These are phyloP conservation scores for Hygrophoropsis aurantiaca DNA, from an alignment of 768 basidiomycete species.

Conservation along the genomic window DNA sequence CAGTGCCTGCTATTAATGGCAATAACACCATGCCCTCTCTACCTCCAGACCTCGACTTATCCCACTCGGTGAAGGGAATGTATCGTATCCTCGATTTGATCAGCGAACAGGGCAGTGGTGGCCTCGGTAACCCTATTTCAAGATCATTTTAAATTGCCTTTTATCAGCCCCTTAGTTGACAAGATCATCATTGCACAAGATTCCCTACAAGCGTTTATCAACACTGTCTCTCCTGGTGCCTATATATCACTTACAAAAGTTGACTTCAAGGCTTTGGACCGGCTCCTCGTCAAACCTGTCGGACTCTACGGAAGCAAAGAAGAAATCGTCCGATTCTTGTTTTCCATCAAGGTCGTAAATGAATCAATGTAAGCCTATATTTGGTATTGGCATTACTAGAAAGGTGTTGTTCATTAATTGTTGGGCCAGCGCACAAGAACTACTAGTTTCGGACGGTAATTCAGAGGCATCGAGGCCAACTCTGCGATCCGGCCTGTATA, in stretches of 20 bases:
- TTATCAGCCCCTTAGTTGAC: constrained; percentile 40
- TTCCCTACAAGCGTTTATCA: constrained; percentile 48
- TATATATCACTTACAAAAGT: constrained; percentile 55
- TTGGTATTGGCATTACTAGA: not conserved
- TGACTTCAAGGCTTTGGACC: constrained; percentile 54
- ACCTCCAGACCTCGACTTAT: constrained; percentile 18
- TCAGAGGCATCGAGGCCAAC: constrained; percentile 10
- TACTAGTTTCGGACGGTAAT: constrained; percentile 2
- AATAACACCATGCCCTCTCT: not conserved
- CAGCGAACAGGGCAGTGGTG: constrained; percentile 48
- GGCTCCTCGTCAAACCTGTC: constrained; percentile 43
- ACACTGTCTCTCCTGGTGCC: constrained; percentile 48
- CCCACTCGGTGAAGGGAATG: constrained; percentile 41
- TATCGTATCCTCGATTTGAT: constrained; percentile 56
- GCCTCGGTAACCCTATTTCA: constrained; percentile 40
- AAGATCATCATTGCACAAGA: constrained; percentile 62
- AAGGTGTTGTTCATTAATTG: constrained; percentile 2
- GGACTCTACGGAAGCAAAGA: constrained; percentile 59
- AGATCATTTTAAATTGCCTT: not conserved
- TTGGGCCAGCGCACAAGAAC: constrained; percentile 10
- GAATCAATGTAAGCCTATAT: constrained; percentile 36
- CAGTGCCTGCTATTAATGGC: too few relatives aligned
- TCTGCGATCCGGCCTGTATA: constrained; percentile 53
- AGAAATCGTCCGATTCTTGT: constrained; percentile 48
- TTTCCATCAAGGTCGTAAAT: constrained; percentile 35